Conservation (phyloP, 1,139 yeast genomes). For the Candida freyschussii region DNA sequence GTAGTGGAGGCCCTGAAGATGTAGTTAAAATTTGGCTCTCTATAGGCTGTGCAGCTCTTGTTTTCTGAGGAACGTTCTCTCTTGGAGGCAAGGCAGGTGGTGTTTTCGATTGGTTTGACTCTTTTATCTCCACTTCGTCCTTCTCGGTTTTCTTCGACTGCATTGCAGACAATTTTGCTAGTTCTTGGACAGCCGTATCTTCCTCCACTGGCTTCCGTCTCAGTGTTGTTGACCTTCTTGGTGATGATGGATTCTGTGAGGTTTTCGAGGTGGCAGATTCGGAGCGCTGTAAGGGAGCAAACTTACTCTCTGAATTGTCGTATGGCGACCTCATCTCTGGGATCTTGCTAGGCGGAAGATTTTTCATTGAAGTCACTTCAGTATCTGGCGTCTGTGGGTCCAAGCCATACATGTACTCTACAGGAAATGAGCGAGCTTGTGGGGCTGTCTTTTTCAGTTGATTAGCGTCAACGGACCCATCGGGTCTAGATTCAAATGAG, state of each 20-base stretch:
- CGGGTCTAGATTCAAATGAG: conserved; percentile 6
- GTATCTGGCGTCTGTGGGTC: conserved; percentile 15
- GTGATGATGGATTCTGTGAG: conserved; percentile 2
- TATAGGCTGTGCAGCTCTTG: no score
- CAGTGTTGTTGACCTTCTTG: conserved; percentile 9
- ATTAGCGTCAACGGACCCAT: conserved; percentile 2
- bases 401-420: conserved; percentile 21
- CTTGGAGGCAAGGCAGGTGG: conserved; percentile 12
- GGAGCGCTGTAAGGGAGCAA: conserved; percentile 5
- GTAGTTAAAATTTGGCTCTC: not conserved
- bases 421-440: conserved; percentile 25
- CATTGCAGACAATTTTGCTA: no score
- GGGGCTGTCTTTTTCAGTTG: conserved; percentile 20
- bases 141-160: not conserved
- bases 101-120: not conserved
- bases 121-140: not conserved
- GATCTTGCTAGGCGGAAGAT: conserved; percentile 19
- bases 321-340: conserved; percentile 27
- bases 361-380: conserved; percentile 10
- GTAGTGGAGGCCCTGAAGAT: conserved; percentile 2
- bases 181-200: conserved; percentile 5
- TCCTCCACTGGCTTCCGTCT: conserved; percentile 22
- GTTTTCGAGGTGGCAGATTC: not conserved
- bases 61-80: no score
- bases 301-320: conserved; percentile 4